Evolutionary conservation across 2,329 filamentous ascomycete genomes (phyloP), one percentile per base, ranked within the genome.

Genomic region (Colletotrichum euphorbiae): DNA sequence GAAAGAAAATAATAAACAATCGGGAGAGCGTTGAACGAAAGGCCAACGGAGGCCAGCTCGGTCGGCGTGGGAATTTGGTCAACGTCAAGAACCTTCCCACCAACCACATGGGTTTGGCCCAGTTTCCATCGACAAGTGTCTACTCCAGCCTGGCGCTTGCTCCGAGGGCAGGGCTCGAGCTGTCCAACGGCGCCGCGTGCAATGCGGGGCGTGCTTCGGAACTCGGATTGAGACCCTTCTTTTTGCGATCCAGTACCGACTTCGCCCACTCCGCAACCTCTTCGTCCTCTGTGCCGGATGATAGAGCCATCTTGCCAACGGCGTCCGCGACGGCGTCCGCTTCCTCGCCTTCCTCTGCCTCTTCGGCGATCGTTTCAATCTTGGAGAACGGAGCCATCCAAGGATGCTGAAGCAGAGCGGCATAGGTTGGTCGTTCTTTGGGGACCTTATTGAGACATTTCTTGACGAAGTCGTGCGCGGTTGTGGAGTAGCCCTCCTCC

Each of bases 371-470:
- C 1, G 89, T 91, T n/a, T 89, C 85, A 2, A 93, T 93, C 72
- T 94, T 92, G 71, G 90, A 87, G 42, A 97, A 83, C 1, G 88
- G 85, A 8, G 89, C 86, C 5, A 99, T 85, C 96, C 96, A 99
- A 31, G 93, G 89, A 76, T 98, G 95, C 74, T 93, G 89, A 11
- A 99, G 85, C 5, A 99, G 87, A 85, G 93, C 94, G 58, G 91
- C 89, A 77, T 99, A 99, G 0, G 92, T 96, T n/a, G 94, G 95
- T n/a, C 96, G 90, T 68, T 97, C 88, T 73, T 93, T 92, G 8
- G 96, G 93, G 21, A 93, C 91, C 79, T 99, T 99, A 83, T 98
- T 94, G 52, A 99, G 85, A 77, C 96, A 98, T 50, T 91, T 91
- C 43, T 87, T 86, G 24, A 99, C 95, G 80, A 99, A 99, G 74